Base-by-base conservation (phyloP, 805 yeast species). In the Candida suzukii region DNA sequence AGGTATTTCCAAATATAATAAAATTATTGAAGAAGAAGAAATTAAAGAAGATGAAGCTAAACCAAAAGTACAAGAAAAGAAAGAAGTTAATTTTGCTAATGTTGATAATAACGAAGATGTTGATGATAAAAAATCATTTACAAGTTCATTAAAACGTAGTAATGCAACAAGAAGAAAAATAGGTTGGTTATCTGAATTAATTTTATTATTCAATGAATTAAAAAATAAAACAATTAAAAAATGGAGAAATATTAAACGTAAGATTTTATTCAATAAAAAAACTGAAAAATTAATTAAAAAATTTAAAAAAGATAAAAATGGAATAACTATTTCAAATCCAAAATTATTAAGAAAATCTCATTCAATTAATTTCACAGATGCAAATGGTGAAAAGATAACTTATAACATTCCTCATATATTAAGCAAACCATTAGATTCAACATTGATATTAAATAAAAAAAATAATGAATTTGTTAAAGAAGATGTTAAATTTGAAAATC, bases 151-250 rank as follows among this genome's bases (percentile, higher is more conserved):
- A 17, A 54, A 48, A 33, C 46, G 66, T 37, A 48, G 60, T 0
- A 58, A 58, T 38, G 66, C 66, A 10, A 51, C 53, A n/a, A 53
- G 50, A 38, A 46, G 65, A 30, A 61, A 56, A 37, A 37, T 46
- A 2, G 61, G 62, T 3, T 57, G 64, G 58, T 36, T 61, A 12
- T 47, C 56, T 2, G 38, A 28, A 17, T 26, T 61, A 6, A 16
- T 46, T 3, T 20, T 20, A 5, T 25, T 56, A 6, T 31, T 52
- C 6, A 39, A 43, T 9, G 38, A 39, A 14, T 14, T 51, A 14
- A 54, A 46, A 33, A n/a, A 20, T 1, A 39, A 36, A 16, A 32
- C 46, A 3, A 45, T 43, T 2, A 50, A 37, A 21, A 45, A 47
- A 24, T 56, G 59, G 57, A 48, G 57, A 16, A 28, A 35, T 14